Percentiles rank a stretch among this genome's conserved stretches.
phyloP scores from a whole-genome alignment of 164 flowering plant species.

The Houttuynia cordata region DNA sequence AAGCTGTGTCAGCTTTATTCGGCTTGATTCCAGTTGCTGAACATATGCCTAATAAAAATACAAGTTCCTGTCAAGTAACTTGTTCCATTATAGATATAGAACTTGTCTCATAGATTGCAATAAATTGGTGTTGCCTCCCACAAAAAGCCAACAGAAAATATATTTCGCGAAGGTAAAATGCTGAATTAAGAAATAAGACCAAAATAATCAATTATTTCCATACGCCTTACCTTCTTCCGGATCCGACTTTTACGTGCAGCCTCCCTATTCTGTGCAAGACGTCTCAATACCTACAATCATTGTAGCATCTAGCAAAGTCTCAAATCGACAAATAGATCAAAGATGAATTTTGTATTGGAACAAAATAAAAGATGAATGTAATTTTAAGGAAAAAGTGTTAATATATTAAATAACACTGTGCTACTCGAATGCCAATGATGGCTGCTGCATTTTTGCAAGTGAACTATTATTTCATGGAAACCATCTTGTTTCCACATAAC shows the following conservation, averaged over 20 bases:
- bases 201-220: no score
- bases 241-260: slow-evolving; percentile 99
- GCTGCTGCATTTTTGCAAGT: no score
- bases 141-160: not conserved
- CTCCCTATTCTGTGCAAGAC: slow-evolving; percentile 97
- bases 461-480: no score
- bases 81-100: not conserved
- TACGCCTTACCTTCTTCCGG: slow-evolving; percentile 68
- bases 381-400: no score
- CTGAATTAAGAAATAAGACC: not conserved
- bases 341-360: no score
- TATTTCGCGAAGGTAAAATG: not conserved
- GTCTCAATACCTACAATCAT: slow-evolving; percentile 53
- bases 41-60: slow-evolving; percentile 66
- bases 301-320: not conserved
- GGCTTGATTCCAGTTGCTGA: slow-evolving; percentile 81
- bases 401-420: no score
- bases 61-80: not conserved
- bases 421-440: no score
- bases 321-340: not conserved
- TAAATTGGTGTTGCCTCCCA: no score
- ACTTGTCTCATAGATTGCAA: not conserved
- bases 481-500: no score
- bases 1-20: slow-evolving; percentile 63
- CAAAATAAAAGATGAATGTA: not conserved